Base-by-base conservation (phyloP, 306 rosid species). In the Benincasa hispida region DNA sequence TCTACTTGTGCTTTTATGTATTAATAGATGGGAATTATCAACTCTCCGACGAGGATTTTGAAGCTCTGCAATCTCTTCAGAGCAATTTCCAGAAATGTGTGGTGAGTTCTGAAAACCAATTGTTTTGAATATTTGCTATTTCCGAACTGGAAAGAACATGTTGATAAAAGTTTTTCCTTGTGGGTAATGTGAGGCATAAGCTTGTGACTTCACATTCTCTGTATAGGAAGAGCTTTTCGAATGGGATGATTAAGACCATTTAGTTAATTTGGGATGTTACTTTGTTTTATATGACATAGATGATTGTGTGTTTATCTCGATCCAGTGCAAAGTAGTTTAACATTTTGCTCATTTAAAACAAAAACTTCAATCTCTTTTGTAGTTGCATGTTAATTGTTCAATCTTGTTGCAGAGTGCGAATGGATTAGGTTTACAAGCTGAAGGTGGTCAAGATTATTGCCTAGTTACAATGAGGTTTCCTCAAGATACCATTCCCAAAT, bases 351-450 rank as follows among this genome's bases (percentile, higher is more conserved):
- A 15, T 27, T 72, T 25, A 27, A 48, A 72, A 15, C 4, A 47
- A 45, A 72, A 69, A 25, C 76, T 18, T 72, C 15, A 72, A 6
- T 41, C 35, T 12, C 75, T 39, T 34, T 2, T 2, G 2, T 42
- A n/a, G 25, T 42, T 42, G 54, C 27, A 68, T 21, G 56, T 22
- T 7, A 37, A 27, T 48, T 53, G 30, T 82, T 79, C 41, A 27
- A 77, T 50, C 27, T 54, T 77, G 81, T 45, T 83, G 85, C 88
- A 95, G 99, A 88, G 87, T 68, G 87, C 85, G 37, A 95, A 95
- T 89, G 99, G 99, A 62, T 90, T 92, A 77, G 99, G 98, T 30
- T 86, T 95, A 69, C 82, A 84, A 85, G 93, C 93, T 70, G 76
- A 59, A 4, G 75, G 63, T 42, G 86, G 88, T 25, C 47, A 68